Conservation (phyloP, 441 rosid genomes). For the Pelargonium myrrhifolium region DNA sequence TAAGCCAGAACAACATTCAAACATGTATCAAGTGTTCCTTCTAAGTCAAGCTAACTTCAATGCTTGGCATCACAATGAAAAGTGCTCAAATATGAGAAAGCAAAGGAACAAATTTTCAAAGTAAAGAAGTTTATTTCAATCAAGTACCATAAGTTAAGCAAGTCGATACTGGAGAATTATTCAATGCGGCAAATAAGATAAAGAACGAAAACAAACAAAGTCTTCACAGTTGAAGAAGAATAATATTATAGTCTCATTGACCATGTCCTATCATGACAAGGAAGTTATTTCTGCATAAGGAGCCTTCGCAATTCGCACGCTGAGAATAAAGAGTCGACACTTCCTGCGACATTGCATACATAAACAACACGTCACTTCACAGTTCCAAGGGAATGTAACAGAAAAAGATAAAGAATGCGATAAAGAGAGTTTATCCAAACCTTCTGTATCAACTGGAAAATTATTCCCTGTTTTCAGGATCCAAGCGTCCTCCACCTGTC, state of each 20-base stretch:
- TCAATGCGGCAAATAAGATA: neutral
- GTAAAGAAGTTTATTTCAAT: neutral
- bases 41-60: too few species aligned
- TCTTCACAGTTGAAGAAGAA: neutral
- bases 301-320: neutral
- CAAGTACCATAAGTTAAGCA: neutral
- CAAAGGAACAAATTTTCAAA: neutral
- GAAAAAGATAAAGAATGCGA: neutral
- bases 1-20: too few species aligned
- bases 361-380: neutral
- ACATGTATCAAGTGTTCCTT: too few species aligned
- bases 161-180: too few species aligned
- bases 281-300: neutral
- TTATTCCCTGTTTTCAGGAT: neutral
- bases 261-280: neutral
- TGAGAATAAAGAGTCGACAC: neutral
- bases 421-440: neutral
- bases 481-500: conserved; percentile 17
- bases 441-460: neutral
- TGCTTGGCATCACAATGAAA: neutral
- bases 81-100: neutral
- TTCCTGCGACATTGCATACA: neutral
- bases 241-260: neutral
- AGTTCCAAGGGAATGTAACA: neutral
- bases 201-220: neutral